Base-by-base conservation (phyloP, 2,329 filamentous ascomycete species). In the Claviceps fusiformis region DNA sequence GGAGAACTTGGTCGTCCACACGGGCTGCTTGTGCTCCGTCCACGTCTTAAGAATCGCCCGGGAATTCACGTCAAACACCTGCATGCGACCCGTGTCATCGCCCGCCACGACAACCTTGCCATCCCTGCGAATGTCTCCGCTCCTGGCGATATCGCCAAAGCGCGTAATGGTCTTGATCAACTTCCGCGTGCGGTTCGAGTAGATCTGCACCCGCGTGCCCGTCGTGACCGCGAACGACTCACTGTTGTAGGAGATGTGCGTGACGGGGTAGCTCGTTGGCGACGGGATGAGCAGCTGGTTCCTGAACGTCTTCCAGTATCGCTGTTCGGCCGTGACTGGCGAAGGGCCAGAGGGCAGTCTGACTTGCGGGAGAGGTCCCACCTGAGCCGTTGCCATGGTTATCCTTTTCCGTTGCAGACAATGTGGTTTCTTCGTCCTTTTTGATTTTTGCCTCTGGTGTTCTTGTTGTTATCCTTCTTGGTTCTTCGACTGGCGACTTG, bases 271-370 rank as follows among this genome's bases (percentile, higher is more conserved):
- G 67, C 89, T 88, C 60, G 93, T 89, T 60, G 91, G 90, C 59
- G 92, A 95, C 49, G 93, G 88, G 59, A 97, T 84, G 58, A 92
- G 83, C 56, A 95, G 82, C 61, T 91, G 88, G 62, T 91, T 93
- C 73, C 89, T 90, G 76, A 98, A 98, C 13, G 87, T 86, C 67
- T 86, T 87, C 95, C 95, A 98, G 77, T 97, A 97, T 61, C 85
- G 81, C 73, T 97, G 91, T 74, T 98, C 93, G 37, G 91, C 85
- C 6, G 92, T 95, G 50, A 92, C 73, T 54, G 89, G 86, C 45
- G 86, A 85, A 56, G 90, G 90, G 52, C 89, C 88, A 59, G 87
- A 80, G 56, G 92, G 84, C 66, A 95, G 80, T 77, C 89, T 95
- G 66, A 95, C 75, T 69, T 85, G 85, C 69, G 84, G 83, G 61